These are phyloP conservation scores for Rhizopus sp. DNA, from an alignment of 371 early-diverging fungal genomes.

Conservation along the genomic window DNA sequence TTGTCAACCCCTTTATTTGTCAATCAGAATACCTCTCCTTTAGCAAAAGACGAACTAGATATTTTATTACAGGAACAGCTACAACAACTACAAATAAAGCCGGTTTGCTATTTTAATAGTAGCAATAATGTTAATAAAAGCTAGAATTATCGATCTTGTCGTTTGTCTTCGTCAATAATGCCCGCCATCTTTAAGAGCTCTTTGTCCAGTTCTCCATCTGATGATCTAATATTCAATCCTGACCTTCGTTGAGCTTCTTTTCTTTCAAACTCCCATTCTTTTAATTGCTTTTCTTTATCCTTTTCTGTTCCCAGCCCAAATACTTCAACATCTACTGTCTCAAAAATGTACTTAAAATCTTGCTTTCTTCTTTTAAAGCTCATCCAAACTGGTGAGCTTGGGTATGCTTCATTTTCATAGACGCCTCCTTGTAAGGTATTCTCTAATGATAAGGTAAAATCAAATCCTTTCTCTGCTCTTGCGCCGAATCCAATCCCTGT, in stretches of 20 bases:
- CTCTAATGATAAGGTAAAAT: slow-evolving; percentile 36
- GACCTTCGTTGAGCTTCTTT: slow-evolving; percentile 51
- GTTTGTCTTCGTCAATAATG: slow-evolving; percentile 41
- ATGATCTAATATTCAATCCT: slow-evolving; percentile 46
- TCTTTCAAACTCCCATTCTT: slow-evolving; percentile 63
- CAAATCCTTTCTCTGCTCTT: neutral
- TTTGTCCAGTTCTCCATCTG: slow-evolving; percentile 47
- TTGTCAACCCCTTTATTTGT: neutral
- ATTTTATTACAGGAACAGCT: neutral
- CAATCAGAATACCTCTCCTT: neutral
- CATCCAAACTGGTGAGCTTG: slow-evolving; percentile 33
- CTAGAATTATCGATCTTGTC: slow-evolving; percentile 23
- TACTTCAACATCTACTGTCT: slow-evolving; percentile 60
- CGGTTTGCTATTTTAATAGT: slow-evolving; percentile 2
- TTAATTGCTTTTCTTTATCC: slow-evolving; percentile 38
- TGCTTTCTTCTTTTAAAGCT: slow-evolving; percentile 10
- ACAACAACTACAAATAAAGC: slow-evolving; percentile 7
- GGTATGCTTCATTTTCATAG: slow-evolving; percentile 47
- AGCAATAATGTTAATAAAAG: slow-evolving; percentile 1
- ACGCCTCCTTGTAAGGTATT: slow-evolving; percentile 53
- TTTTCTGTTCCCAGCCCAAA: slow-evolving; percentile 60
- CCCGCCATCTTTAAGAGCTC: slow-evolving; percentile 53
- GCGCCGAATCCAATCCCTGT: slow-evolving; percentile 67
- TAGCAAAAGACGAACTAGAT: neutral
- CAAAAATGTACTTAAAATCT: slow-evolving; percentile 36